Evolutionary conservation across 495 filamentous ascomycete species (phyloP), one percentile per base, ranked within the genome.

Genomic region (Aspergillus leporis): DNA sequence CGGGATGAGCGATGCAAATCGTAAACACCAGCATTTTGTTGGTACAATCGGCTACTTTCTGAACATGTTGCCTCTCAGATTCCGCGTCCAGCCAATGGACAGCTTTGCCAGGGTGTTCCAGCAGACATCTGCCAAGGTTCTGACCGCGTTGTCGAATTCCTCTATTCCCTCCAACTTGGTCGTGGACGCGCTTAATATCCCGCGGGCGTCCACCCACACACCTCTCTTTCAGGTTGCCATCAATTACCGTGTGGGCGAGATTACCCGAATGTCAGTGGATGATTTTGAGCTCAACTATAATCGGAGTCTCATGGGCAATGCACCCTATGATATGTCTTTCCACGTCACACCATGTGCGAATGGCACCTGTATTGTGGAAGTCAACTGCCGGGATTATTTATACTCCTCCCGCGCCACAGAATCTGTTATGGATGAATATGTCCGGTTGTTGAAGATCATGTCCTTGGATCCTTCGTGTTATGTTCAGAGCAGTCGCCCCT

Each of bases 41-140:
- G 51, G 60, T 1, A 72, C 54, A 5, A 62, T 82, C 8, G 81
- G 80, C 23, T 64, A 69, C 45, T 78, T 77, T 51, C 46, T 78
- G 10, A 82, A 82, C 56, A 41, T 81, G 43, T 55, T 83, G 0
- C 71, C 78, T 1, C 36, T 83, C 1, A 68, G 74, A 4, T 68
- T 75, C 60, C 58, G 55, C 0, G 55, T 58, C 13, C 59, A 73
- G 28, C 70, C 68, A 2, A 60, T 61, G 2, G 45, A 70, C 1
- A 66, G 68, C 6, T 79, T 76, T 53, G 66, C 71, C 23, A 46
- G 61, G 5, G 58, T 78, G 9, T 51, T 77, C 31, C 51, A 61
- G n/a, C 50, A 62, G 13, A 59, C 56, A 13, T 50, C 55, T 13
- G 28, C 50, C 18, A 50, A 59, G n/a, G 49, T 51, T 9, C 54